phyloP scores from a whole-genome alignment of 2,329 filamentous ascomycete genomes.

The Diaporthe vaccinii region DNA sequence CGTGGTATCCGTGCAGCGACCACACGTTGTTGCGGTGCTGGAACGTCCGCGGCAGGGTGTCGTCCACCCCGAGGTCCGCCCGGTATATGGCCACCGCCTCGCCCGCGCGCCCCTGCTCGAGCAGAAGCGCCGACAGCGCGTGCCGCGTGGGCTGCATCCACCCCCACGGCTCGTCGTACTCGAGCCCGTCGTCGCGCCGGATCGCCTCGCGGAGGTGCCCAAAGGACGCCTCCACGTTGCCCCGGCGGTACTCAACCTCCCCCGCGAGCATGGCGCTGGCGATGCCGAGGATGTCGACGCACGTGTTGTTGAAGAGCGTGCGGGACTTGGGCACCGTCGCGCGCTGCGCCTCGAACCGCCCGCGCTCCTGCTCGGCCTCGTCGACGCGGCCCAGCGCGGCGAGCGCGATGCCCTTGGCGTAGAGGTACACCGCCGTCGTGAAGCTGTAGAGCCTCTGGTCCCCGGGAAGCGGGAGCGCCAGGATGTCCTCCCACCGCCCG shows the following conservation, averaged over 20 bases:
- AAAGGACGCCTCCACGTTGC: conserved; percentile 71
- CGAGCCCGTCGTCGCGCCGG: conserved; percentile 71
- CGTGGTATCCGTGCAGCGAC: conserved; percentile 80
- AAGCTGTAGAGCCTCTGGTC: conserved; percentile 75
- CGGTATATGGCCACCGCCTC: conserved; percentile 70
- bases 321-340: conserved; percentile 69
- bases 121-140: conserved; percentile 76
- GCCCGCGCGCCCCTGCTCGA: conserved; percentile 73
- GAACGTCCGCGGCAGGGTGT: conserved; percentile 72
- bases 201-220: conserved; percentile 69
- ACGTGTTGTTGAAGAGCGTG: conserved; percentile 78
- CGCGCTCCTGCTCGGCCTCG: conserved; percentile 66
- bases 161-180: conserved; percentile 82
- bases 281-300: conserved; percentile 72
- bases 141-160: conserved; percentile 84
- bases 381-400: conserved; percentile 69
- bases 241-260: conserved; percentile 78
- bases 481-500: conserved; percentile 77
- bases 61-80: conserved; percentile 72
- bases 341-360: conserved; percentile 64
- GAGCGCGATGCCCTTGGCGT: conserved; percentile 76
- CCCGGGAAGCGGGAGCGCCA: conserved; percentile 66
- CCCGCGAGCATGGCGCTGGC: conserved; percentile 79
- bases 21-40: conserved; percentile 82
- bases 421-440: conserved; percentile 77